Percentiles rank a stretch among this genome's conserved stretches.
These are phyloP conservation scores for Ministeria vibrans DNA, from an alignment of 78 protist genomes.

Conservation along the genomic window DNA sequence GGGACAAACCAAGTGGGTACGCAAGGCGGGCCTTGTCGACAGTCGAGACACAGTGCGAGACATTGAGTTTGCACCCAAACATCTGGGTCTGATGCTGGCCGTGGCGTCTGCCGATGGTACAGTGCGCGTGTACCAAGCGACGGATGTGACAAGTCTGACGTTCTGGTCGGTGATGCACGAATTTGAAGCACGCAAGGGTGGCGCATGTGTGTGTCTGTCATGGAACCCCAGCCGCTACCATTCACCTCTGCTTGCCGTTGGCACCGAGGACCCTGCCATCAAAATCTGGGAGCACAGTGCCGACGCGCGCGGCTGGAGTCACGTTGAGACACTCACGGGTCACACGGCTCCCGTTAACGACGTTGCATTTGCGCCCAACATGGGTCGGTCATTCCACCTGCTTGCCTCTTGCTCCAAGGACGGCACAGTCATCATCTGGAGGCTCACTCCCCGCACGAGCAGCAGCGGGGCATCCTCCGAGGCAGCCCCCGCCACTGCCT, in stretches of 20 bases:
- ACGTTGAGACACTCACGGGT: not conserved
- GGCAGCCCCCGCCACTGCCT: not conserved
- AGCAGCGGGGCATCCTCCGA: not conserved
- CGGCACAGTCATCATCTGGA: not conserved
- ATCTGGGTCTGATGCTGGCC: constrained; percentile 58
- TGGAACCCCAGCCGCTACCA: constrained; percentile 66
- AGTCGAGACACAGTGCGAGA: constrained; percentile 54
- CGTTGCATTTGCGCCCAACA: constrained; percentile 70
- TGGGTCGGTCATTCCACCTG: constrained; percentile 45
- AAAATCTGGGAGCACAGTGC: constrained; percentile 54
- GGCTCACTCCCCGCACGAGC: not conserved
- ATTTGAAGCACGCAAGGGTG: constrained; percentile 21
- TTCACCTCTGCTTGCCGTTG: constrained; percentile 61
- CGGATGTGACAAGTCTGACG: constrained; percentile 67
- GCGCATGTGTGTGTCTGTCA: constrained; percentile 60
- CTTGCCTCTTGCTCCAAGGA: constrained; percentile 4
- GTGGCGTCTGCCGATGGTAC: constrained; percentile 60
- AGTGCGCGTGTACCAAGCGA: constrained; percentile 82
- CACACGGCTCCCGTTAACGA: constrained; percentile 41
- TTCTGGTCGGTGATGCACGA: constrained; percentile 20
- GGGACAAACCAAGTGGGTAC: not conserved
- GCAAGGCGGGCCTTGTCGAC: constrained; percentile 46
- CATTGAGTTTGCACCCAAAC: constrained; percentile 70
- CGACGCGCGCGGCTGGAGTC: constrained; percentile 22
- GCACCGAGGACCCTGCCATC: constrained; percentile 44